Evolutionary conservation across 2,329 filamentous ascomycete species (phyloP).

Genomic region (Fusarium protoensiforme): DNA sequence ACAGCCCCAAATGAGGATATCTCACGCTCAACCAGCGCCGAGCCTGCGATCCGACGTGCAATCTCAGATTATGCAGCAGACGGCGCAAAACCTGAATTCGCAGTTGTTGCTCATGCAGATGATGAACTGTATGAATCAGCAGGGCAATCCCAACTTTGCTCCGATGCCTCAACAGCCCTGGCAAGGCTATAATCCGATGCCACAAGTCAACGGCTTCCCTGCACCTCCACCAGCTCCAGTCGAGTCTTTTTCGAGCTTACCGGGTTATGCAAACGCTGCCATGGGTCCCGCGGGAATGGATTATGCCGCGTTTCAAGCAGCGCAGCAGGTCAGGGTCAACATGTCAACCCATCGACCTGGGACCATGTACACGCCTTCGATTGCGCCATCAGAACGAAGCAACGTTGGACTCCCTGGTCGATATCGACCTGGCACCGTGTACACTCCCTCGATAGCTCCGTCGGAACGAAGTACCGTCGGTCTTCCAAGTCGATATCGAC

Average conservation of each 20-base stretch:
- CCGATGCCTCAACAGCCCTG: neutral
- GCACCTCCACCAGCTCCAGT: neutral
- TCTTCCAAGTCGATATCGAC: constrained; percentile 27
- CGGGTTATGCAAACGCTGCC: neutral
- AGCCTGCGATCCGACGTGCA: neutral
- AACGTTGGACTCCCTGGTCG: constrained; percentile 26
- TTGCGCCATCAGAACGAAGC: constrained; percentile 18
- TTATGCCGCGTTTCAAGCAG: neutral
- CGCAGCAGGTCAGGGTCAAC: neutral
- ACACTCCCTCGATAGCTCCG: constrained; percentile 19
- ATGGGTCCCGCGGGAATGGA: neutral
- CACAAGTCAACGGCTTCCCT: neutral
- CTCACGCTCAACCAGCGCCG: neutral
- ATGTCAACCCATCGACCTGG: constrained; percentile 5
- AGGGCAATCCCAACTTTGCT: neutral
- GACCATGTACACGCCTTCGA: neutral
- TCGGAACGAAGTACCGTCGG: constrained; percentile 29
- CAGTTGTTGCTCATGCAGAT: constrained; percentile 18
- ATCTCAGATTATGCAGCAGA: neutral
- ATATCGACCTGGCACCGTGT: constrained; percentile 12
- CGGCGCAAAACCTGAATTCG: constrained; percentile 10
- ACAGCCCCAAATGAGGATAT: neutral
- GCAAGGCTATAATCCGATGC: neutral
- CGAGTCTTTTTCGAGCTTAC: neutral
- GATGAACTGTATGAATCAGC: constrained; percentile 12